phyloP scores from a whole-genome alignment of 805 yeast species.

The Blastobotrys terrestris region DNA sequence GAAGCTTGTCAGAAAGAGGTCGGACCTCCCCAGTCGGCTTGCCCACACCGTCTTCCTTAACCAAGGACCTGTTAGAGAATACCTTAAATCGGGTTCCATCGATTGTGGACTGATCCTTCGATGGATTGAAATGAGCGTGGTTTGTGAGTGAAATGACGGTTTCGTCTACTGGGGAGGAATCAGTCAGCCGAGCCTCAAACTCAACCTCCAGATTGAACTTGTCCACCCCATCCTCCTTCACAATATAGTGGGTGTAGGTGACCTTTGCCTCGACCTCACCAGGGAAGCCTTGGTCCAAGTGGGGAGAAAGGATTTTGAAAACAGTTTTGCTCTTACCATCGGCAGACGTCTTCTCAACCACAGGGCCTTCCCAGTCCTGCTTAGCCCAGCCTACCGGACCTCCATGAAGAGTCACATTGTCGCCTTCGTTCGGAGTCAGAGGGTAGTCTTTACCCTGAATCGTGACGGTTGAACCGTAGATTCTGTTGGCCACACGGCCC shows the following conservation, averaged over 20 bases:
- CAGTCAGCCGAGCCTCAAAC: constrained; percentile 37
- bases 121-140: constrained; percentile 55
- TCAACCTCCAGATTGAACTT: constrained; percentile 42
- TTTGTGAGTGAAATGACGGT: constrained; percentile 56
- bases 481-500: constrained; percentile 61
- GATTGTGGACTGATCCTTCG: constrained; percentile 26
- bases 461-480: constrained; percentile 38
- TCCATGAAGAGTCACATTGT: constrained; percentile 46
- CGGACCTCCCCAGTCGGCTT: constrained; percentile 39
- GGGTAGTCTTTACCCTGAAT: constrained; percentile 38
- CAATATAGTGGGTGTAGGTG: constrained; percentile 37
- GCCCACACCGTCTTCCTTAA: constrained; percentile 37
- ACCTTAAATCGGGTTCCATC: constrained; percentile 38
- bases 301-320: constrained; percentile 40
- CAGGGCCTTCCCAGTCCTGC: constrained; percentile 48
- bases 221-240: constrained; percentile 9
- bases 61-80: constrained; percentile 37
- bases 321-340: constrained; percentile 22
- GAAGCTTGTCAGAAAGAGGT: constrained; percentile 20
- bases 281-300: constrained; percentile 54
- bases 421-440: constrained; percentile 33
- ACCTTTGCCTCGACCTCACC: constrained; percentile 46
- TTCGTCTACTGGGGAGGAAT: constrained; percentile 32
- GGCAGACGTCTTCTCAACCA: constrained; percentile 31
- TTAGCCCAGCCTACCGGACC: constrained; percentile 49